Base-by-base conservation (phyloP, 805 yeast species). In the Wickerhamiella brachini region DNA sequence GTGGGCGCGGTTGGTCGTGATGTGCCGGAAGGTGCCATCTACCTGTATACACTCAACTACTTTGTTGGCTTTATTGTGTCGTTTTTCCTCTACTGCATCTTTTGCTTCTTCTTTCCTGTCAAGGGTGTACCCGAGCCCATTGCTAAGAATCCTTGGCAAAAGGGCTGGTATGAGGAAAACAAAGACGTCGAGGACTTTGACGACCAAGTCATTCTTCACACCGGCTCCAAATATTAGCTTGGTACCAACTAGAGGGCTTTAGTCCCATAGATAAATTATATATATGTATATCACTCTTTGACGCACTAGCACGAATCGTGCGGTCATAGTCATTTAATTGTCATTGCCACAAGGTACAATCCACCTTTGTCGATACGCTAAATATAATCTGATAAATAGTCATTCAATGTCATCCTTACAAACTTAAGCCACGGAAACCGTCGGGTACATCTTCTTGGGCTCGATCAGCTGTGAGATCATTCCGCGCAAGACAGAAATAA, bases 1-100 rank as follows among this genome's bases (percentile, higher is more conserved):
- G 90, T 82, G 6, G 71, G 95, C 56, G 87, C 88, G 9, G 79
- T 85, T 22, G 85, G 81, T 41, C 76, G 80, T n/a, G 74, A 71
- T 53, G 94, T 86, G 15, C 94, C 95, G 26, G 68, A 70, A 46
- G 95, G 90, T 31, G 95, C 95, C 10, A 76, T 78, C 53, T 72
- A 77, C 52, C 77, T 87, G 45, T 87, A 84, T 70, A 70, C 81
- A 54, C 68, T 87, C 59, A 83, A 82, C 65, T 87, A 81, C 71
- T 80, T 87, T 57, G 74, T 82, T 53, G 95, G 96, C 1, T 85
- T 82, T 66, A 60, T 78, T 38, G 64, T 77, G 1, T 71, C 94
- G 0, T 76, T 75, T 51, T 44, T 72, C 2, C 70, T 80, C 4
- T 82, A 85, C 65, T 71, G 77, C 18, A 31, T 73, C 1, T 61